These are phyloP conservation scores for Pyrenochaeta sp. DNA, from an alignment of 2,329 filamentous ascomycete species.

Conservation along the genomic window DNA sequence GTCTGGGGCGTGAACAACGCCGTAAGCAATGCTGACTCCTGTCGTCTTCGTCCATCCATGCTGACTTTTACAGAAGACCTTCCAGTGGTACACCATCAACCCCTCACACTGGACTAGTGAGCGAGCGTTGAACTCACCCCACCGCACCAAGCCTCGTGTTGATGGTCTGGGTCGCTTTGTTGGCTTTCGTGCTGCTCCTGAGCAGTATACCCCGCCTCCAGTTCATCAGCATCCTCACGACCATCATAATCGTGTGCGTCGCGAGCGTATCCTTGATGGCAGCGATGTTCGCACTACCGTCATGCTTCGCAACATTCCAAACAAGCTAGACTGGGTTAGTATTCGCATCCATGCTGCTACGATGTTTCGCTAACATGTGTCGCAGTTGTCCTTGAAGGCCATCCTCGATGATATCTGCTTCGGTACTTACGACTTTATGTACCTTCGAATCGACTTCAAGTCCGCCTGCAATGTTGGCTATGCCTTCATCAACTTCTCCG, in stretches of 20 bases:
- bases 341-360: not conserved
- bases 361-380: conserved; percentile 21
- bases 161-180: conserved; percentile 33
- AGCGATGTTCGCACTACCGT: conserved; percentile 66
- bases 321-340: conserved; percentile 75
- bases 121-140: conserved; percentile 27
- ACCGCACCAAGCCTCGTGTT: conserved; percentile 28
- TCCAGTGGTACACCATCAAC: conserved; percentile 26
- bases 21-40: conserved; percentile 17
- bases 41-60: conserved; percentile 2
- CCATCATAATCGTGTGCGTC: conserved; percentile 50
- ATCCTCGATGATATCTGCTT: conserved; percentile 81
- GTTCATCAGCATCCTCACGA: conserved; percentile 32
- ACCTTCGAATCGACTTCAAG: conserved; percentile 77
- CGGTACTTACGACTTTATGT: conserved; percentile 93
- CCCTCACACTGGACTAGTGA: conserved; percentile 29
- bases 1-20: conserved; percentile 21
- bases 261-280: conserved; percentile 52
- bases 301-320: conserved; percentile 95
- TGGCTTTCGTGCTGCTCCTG: conserved; percentile 22
- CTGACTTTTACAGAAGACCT: conserved; percentile 35
- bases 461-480: conserved; percentile 79
- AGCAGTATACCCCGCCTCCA: conserved; percentile 1
- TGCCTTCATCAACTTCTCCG: conserved; percentile 93
- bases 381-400: conserved; percentile 65